These are phyloP conservation scores for Picea sitchensis DNA, from an alignment of 75 land plant species.

Conservation along the genomic window DNA sequence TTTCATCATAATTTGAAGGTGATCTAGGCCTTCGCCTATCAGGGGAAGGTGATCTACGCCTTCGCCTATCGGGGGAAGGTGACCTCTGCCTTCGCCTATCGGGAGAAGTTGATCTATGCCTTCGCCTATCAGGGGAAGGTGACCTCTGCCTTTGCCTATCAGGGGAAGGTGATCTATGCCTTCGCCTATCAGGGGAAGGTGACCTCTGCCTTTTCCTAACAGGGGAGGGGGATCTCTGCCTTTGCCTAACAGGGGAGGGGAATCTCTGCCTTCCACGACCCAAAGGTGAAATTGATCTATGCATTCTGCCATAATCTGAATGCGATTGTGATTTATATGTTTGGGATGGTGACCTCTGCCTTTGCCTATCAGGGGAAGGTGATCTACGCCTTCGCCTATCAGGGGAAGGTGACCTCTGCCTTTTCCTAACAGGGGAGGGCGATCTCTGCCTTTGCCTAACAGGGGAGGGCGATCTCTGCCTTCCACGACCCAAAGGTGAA, in stretches of 20 bases:
- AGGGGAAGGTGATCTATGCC: neutral
- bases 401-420: neutral
- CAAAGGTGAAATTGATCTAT: neutral
- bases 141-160: neutral
- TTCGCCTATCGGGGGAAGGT: neutral
- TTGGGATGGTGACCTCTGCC: no score
- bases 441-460: neutral
- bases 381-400: no score
- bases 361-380: neutral
- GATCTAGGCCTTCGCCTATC: neutral
- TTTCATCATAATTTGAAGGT: neutral
- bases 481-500: neutral
- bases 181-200: no score
- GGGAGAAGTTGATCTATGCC: neutral
- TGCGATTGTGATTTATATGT: no score
- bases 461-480: neutral
- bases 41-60: neutral
- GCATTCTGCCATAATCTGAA: conserved; percentile 4
- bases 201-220: no score
- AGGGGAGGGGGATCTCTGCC: neutral
- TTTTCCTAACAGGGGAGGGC: neutral
- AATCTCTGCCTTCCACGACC: no score
- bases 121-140: neutral
- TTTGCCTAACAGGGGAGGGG: neutral
- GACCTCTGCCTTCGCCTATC: neutral